These are phyloP conservation scores for Rhynchospora pubera DNA, from an alignment of 176 grass and related monocot genomes.

Conservation along the genomic window DNA sequence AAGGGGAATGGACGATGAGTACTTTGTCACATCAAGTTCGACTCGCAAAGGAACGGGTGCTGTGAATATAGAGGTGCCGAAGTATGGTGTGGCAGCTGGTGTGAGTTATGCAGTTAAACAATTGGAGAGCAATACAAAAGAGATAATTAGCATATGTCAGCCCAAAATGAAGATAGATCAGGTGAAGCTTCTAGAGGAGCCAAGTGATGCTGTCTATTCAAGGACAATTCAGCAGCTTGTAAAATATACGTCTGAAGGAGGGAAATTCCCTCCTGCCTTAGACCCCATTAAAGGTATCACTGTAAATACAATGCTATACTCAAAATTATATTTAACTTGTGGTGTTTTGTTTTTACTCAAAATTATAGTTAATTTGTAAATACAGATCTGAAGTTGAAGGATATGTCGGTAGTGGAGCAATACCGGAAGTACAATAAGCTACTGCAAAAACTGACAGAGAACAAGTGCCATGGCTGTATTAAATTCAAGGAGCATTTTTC, in stretches of 20 bases:
- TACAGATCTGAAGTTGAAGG: constrained; percentile 83
- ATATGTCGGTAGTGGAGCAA: constrained; percentile 52
- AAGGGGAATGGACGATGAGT: constrained; percentile 79
- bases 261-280: constrained; percentile 64
- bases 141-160: constrained; percentile 69
- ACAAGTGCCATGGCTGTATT: constrained; percentile 95
- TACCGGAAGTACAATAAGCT: constrained; percentile 53
- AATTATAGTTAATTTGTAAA: no score
- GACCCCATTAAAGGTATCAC: constrained; percentile 76
- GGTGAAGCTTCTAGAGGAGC: constrained; percentile 78
- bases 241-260: constrained; percentile 35
- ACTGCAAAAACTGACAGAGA: constrained; percentile 60
- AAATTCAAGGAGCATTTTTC: constrained; percentile 85
- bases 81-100: constrained; percentile 54
- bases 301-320: constrained; percentile 17
- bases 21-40: constrained; percentile 50
- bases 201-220: constrained; percentile 46
- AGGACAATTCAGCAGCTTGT: constrained; percentile 81
- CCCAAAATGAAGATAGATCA: constrained; percentile 97
- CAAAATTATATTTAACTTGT: not conserved
- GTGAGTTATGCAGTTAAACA: constrained; percentile 66
- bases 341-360: not conserved
- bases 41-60: constrained; percentile 59
- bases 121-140: constrained; percentile 57
- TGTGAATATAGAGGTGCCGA: constrained; percentile 70